Evolutionary conservation across 805 yeast genomes (phyloP), one percentile per base, ranked within the genome.

Genomic region (Ogataea chonburiensis): DNA sequence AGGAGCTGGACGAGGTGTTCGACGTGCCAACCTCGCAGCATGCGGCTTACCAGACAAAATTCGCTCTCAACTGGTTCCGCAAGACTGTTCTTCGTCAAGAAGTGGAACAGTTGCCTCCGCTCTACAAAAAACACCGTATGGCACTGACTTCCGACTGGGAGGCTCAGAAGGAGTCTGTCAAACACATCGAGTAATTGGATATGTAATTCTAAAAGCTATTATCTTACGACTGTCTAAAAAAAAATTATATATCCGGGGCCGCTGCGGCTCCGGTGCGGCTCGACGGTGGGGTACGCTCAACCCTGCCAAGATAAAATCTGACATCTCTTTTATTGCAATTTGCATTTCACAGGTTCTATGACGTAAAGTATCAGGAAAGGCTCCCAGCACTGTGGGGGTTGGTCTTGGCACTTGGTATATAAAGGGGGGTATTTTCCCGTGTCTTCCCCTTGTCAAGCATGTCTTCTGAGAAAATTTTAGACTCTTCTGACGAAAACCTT

Each of bases 1-100:
- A 84, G 61, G 87, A 83, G 60, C 68, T 83, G 54, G 91, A 83
- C 55, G 79, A 77, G 33, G 84, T 83, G 11, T 84, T 83, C 55
- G 69, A 70, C 33, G 81, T 81, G 15, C 73, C 82, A 12, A 50
- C 73, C 31, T 42, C 60, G 37, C 62, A 71, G 35, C 85, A 81
- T 46, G 82, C 86, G 8, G 55, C 54, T 22, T 67, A 68, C 44
- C 75, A 72, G 49, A 60, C 63, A 20, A 56, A 52, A 35, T 59
- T 60, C 24, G 35, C 69, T 33, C 50, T 61, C 51, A 70, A 71
- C 49, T 60, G 66, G 38, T 45, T 79, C 59, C 70, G 71, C 52
- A 65, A 67, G 38, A 37, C 58, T 32, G 55, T 80, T 12, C 55
- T 80, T 32, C 71, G 74, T 56, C 68, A 67, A 49, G 52, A 70